These are phyloP conservation scores for Cucumis variabilis DNA, from an alignment of 331 rosid genomes.

Conservation along the genomic window DNA sequence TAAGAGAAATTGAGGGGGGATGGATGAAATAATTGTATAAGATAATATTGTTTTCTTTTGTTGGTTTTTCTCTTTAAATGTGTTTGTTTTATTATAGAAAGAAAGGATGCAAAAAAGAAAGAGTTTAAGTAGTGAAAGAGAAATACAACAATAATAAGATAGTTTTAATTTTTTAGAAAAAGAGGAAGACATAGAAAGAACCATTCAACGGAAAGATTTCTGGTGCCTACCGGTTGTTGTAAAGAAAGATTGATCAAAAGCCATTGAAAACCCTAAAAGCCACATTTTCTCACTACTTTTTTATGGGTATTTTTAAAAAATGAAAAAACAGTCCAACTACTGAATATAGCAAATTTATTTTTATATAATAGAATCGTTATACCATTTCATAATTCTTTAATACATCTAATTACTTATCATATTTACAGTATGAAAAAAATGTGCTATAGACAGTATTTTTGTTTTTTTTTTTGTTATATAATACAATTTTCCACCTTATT, in stretches of 20 bases:
- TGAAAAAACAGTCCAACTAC: too few species aligned
- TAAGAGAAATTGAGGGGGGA: neutral
- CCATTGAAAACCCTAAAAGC: neutral
- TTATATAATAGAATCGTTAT: too few species aligned
- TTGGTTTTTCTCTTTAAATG: neutral
- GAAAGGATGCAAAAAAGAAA: neutral
- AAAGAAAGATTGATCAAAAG: conserved; percentile 14
- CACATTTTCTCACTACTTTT: conserved; percentile 1
- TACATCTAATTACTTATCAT: too few species aligned
- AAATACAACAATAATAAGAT: neutral
- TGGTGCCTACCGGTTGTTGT: conserved; percentile 5
- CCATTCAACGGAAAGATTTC: conserved; percentile 29
- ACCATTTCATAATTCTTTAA: too few species aligned
- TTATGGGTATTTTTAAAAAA: too few species aligned
- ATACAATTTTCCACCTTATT: too few species aligned
- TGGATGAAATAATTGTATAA: neutral
- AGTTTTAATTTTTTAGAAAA: too few species aligned
- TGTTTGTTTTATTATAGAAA: conserved; percentile 1
- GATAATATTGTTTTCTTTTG: neutral
- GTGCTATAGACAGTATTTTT: too few species aligned
- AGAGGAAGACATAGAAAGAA: neutral
- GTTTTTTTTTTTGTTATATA: too few species aligned
- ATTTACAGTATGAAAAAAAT: too few species aligned
- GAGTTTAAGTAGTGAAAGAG: conserved; percentile 22
- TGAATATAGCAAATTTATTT: too few species aligned